phyloP scores from a whole-genome alignment of 139 green algal genomes.

The Picochlorum costavermella region DNA sequence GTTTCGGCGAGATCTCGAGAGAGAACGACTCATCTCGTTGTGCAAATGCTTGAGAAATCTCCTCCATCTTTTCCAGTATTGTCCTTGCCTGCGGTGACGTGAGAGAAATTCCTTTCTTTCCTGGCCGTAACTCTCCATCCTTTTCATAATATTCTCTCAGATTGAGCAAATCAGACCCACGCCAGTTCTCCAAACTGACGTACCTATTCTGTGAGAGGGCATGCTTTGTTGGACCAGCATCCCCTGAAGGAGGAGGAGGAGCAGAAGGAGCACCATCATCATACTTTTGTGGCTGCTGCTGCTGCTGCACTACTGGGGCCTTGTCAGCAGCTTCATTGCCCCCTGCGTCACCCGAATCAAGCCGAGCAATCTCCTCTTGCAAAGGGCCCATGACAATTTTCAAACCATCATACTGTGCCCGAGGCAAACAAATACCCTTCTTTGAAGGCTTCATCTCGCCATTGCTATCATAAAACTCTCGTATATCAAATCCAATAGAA shows the following conservation, averaged over 20 bases:
- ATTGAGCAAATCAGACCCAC: constrained; percentile 21
- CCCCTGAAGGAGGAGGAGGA: too few species aligned
- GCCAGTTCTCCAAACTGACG: not conserved
- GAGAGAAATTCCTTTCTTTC: constrained; percentile 48
- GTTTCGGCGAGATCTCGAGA: not conserved
- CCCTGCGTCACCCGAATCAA: too few species aligned
- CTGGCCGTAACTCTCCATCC: constrained; percentile 16
- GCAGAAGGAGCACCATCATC: too few species aligned
- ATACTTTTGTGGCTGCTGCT: too few species aligned
- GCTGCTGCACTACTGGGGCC: too few species aligned
- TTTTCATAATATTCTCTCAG: constrained; percentile 44
- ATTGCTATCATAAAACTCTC: constrained; percentile 50
- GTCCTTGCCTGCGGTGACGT: constrained; percentile 35
- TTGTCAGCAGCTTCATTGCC: too few species aligned
- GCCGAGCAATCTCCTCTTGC: not conserved
- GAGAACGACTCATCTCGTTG: not conserved
- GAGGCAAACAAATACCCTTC: constrained; percentile 51
- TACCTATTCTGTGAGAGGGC: not conserved
- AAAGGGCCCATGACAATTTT: not conserved
- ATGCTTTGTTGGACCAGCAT: not conserved
- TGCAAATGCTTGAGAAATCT: constrained; percentile 20
- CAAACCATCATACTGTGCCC: constrained; percentile 31
- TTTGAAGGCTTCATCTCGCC: constrained; percentile 38
- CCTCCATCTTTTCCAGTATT: constrained; percentile 20
- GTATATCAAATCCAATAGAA: constrained; percentile 19